Evolutionary conservation across 257 asterid genomes (phyloP), one percentile per base, ranked within the genome.

Genomic region (Solanum pennellii): DNA sequence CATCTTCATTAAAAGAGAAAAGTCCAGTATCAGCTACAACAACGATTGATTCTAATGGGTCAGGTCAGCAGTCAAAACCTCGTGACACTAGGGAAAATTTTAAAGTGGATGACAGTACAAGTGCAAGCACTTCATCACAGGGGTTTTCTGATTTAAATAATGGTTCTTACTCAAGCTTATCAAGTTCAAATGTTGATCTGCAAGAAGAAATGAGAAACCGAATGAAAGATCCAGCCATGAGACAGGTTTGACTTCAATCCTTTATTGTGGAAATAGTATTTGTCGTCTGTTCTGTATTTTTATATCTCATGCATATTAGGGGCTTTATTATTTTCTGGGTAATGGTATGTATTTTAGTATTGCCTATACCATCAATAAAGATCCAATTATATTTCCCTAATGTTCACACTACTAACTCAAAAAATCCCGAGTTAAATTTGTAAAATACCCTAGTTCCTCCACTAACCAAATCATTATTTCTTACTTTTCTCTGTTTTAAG

Each of bases 161-260:
- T 88, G 86, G 89, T 86, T 85, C 91, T 83, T 93, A 90, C 88
- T 88, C 96, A 85, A 88, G 92, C 77, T 87, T 94, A 83, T 86
- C 90, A 82, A 92, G 92, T 89, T 84, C 97, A 13, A 65, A 88
- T 91, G 91, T 84, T 88, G 98, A 94, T 93, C 91, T 96, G 80
- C 99, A 95, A 91, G 99, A 96, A 86, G 98, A 96, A 88, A 94
- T 97, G 99, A 93, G 94, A 91, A 95, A 94, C 85, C 98, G 95
- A 92, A 92, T 97, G 98, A 94, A 95, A 87, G 98, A 97, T 96
- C 99, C 99, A 60, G 98, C 97, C 68, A 94, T 95, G 99, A 94
- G 92, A 83, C 95, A 97, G 99, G 99, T 97, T 89, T 47, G 86
- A 66, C 44, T 75, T 80, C 7, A 5, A n/a, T 59, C 87, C 82